A percentile compares a stretch with the other conserved stretches of the same genome.
These are phyloP conservation scores for Diaporthe sp. DNA, from an alignment of 2,329 filamentous ascomycete species.

Conservation along the genomic window DNA sequence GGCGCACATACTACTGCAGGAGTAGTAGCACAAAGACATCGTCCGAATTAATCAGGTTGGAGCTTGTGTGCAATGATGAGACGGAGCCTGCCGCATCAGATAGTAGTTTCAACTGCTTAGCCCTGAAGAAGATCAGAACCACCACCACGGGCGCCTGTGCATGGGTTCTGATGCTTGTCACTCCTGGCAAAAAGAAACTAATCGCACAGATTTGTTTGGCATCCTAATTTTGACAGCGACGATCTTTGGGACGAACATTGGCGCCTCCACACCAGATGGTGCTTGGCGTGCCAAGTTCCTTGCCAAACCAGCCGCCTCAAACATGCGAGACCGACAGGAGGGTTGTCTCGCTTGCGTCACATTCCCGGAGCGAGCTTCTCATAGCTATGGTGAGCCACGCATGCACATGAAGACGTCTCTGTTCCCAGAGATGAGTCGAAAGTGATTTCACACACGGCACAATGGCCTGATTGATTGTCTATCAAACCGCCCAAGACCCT, in stretches of 20 bases:
- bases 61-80: constrained; percentile 14
- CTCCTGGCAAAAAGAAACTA: background rate
- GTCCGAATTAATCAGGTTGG: background rate
- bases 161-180: background rate
- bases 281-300: constrained; percentile 21
- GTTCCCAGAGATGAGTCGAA: background rate
- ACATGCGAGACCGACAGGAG: constrained; percentile 4
- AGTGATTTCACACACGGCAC: background rate
- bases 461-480: background rate
- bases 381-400: no score
- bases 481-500: background rate
- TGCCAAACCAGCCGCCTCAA: constrained; percentile 1
- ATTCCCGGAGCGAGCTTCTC: background rate
- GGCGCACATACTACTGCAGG: background rate
- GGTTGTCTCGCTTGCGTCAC: constrained; percentile 7
- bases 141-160: background rate
- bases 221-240: constrained; percentile 6
- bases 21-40: background rate
- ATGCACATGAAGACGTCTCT: background rate
- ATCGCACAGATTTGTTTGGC: background rate
- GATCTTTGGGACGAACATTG: constrained; percentile 1
- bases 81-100: constrained; percentile 11
- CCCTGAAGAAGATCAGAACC: background rate
- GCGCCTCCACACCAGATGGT: background rate
- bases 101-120: background rate